Conservation (phyloP, 2,329 filamentous ascomycete genomes). For the Zasmidium cellare region DNA sequence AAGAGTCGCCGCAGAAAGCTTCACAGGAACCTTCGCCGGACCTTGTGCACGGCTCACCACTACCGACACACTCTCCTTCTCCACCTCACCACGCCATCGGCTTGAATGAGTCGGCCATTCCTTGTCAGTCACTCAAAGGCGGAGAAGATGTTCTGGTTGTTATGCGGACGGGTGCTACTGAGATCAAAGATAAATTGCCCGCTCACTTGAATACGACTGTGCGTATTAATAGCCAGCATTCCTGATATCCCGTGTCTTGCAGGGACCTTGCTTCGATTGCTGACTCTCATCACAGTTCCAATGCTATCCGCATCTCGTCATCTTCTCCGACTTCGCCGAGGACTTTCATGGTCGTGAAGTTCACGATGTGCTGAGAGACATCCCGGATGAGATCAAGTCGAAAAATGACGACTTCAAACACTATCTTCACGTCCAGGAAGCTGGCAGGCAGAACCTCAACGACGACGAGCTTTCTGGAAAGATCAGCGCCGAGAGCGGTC, state of each 20-base stretch:
- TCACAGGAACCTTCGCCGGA: neutral
- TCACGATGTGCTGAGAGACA: conserved; percentile 38
- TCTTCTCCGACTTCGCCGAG: conserved; percentile 61
- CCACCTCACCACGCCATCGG: neutral
- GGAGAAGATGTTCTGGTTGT: conserved; percentile 56
- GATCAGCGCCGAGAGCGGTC: conserved; percentile 21
- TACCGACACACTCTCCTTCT: neutral
- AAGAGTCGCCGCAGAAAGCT: conserved; percentile 4
- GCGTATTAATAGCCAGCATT: neutral
- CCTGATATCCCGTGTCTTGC: no score
- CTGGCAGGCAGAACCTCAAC: conserved; percentile 33
- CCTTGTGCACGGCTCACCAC: neutral
- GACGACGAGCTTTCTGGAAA: conserved; percentile 28
- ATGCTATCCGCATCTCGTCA: conserved; percentile 56
- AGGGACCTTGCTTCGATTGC: no score
- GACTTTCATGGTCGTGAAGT: conserved; percentile 46
- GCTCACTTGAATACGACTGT: conserved; percentile 54
- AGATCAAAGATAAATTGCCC: conserved; percentile 56
- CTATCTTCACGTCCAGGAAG: conserved; percentile 37
- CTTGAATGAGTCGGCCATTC: conserved; percentile 8
- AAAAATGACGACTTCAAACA: conserved; percentile 37
- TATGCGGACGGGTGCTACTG: conserved; percentile 60
- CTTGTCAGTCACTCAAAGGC: conserved; percentile 27
- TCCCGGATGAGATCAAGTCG: conserved; percentile 31
- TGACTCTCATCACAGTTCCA: conserved; percentile 37